Base-by-base conservation (phyloP, 2,329 filamentous ascomycete genomes). In the Cladosporium phlei region DNA sequence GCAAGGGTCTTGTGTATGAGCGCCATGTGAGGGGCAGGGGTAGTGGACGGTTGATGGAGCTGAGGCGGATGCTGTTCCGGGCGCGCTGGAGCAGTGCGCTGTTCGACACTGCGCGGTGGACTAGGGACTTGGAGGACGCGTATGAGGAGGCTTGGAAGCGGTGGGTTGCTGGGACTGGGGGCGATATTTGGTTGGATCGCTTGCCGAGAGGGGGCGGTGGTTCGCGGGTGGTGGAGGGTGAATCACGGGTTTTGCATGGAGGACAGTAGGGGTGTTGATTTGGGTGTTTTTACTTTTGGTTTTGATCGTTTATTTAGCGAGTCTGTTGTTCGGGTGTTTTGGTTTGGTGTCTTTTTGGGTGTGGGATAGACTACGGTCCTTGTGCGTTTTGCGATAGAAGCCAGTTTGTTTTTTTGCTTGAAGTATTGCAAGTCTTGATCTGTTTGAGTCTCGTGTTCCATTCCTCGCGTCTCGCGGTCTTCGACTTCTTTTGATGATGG, bases 31-130 rank as follows among this genome's bases (percentile, higher is more conserved):
- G 17, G 11, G 61, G 60, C 12, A 40, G 46, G 22, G 58, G 55
- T 3, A 33, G 2, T 59, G 93, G 93, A 1, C 76, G 89, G 47
- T 70, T 98, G 44, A 79, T 82, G 40, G 83, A 94, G 48, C 73
- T 98, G 49, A 80, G 93, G 52, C 85, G 80, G 62, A 72, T 95
- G 59, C 69, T 98, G 9, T 97, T 90, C 70, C 78, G 88, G 52
- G 83, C 80, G 59, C 83, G 91, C 56, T 95, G 88, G 86, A 80
- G 74, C 21, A 95, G 89, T 66, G 86, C 85, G 11, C 73, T 98
- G 33, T 98, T 98, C 64, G 82, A 98, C 66, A 98, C 93, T 5
- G 79, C 75, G 57, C 78, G 93, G 56, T 98, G 93, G 93, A 91
- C 97, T 20, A 71, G 75, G 37, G 90, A 97, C 67, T 70, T 98